Base-by-base conservation (phyloP, 73 alveolate genomes). In the Blepharisma stoltei region DNA sequence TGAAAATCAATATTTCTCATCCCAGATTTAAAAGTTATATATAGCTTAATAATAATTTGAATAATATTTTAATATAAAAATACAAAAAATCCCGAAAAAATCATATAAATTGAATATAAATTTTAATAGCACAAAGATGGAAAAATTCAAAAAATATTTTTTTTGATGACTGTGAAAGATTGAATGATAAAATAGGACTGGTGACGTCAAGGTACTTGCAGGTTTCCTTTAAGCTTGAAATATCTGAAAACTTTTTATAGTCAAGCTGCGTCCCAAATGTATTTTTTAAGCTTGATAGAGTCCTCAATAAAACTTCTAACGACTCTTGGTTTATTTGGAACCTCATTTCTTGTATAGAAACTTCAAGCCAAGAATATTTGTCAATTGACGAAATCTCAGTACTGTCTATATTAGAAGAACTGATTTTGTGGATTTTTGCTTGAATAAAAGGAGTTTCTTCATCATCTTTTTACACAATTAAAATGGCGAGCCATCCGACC, bases 41-140 rank as follows among this genome's bases (percentile, higher is more conserved):
- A n/a, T n/a, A n/a, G n/a, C n/a, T n/a, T n/a, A n/a, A 1, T 6
- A 9, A 7, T 79, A 41, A 23, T 70, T 70, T 5, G 60, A 32
- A 14, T 79, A 71, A 5, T 87, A 70, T 9, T 77, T 67, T 78
- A 79, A 84, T 7, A 78, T 78, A 71, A 79, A 55, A 54, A 49
- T 71, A 6, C 78, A 11, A 38, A 80, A 32, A 21, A 84, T 11
- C 69, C 70, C 92, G 60, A 71, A 79, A 45, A 84, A 79, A 6
- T 60, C 23, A n/a, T n/a, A n/a, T n/a, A n/a, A 47, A 84, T 11
- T 38, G 87, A n/a, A n/a, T n/a, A n/a, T 27, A 79, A 4, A 70
- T 43, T 70, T 84, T 87, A 18, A 87, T 83, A 11, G 94, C 91
- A 6, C 89, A 84, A 48, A 87, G 66, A 49, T 70, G 82, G 68